A percentile compares a stretch with the other conserved stretches of the same genome.
Conservation (phyloP, 2,329 filamentous ascomycete species). For the Neophaeococcomyces aloes region DNA sequence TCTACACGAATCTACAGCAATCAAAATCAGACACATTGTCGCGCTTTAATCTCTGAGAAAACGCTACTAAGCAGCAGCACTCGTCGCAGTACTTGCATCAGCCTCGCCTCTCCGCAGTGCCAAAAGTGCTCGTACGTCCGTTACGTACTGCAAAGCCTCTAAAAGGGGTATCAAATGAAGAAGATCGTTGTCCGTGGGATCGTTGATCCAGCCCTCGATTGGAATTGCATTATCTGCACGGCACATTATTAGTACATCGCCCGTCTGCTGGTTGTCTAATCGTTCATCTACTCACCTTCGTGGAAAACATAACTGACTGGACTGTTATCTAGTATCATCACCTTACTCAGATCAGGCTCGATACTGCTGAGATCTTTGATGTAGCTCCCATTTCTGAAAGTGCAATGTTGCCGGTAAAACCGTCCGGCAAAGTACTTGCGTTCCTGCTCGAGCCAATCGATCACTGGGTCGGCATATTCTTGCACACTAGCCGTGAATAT, state of each 20-base stretch:
- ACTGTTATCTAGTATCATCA: constrained; percentile 98
- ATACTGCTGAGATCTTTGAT: constrained; percentile 96
- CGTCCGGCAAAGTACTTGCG: constrained; percentile 89
- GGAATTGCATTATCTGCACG: constrained; percentile 87
- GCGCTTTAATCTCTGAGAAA: no score
- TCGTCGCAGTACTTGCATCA: constrained; percentile 18
- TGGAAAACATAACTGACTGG: constrained; percentile 98
- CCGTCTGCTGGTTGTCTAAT: no score
- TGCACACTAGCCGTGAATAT: constrained; percentile 96
- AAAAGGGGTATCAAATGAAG: constrained; percentile 85
- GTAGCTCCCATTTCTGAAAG: constrained; percentile 86
- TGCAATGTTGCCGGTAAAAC: constrained; percentile 96
- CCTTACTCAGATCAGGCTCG: constrained; percentile 91
- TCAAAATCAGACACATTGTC: no score
- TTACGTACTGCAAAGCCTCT: constrained; percentile 91
- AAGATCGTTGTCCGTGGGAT: constrained; percentile 92
- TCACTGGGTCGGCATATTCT: constrained; percentile 96
- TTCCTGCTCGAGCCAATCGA: constrained; percentile 96
- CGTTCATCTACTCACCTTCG: constrained; percentile 66
- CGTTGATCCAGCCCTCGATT: constrained; percentile 98
- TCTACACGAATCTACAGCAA: no score
- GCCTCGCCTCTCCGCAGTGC: constrained; percentile 75
- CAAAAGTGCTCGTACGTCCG: constrained; percentile 83
- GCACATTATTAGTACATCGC: no score
- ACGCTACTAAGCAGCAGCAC: constrained; percentile 3